Percentiles rank a stretch among this genome's conserved stretches.
phyloP scores from a whole-genome alignment of 371 early-diverging fungal species.

The Blakeslea trispora region DNA sequence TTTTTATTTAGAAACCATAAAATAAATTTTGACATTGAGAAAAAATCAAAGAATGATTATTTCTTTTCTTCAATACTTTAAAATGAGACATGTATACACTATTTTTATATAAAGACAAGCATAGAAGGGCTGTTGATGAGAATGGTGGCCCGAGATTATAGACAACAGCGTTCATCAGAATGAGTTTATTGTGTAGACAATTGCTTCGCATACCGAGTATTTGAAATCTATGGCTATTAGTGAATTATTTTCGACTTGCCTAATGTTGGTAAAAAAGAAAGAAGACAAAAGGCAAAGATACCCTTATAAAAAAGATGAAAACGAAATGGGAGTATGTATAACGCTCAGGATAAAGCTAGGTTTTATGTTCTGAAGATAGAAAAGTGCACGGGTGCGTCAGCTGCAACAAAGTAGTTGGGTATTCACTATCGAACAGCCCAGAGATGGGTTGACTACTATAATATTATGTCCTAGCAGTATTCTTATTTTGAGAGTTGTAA shows the following conservation, averaged over 20 bases:
- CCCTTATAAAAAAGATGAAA: conserved; percentile 1
- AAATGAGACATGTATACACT: too few species aligned
- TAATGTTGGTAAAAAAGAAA: neutral
- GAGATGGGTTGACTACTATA: conserved; percentile 22
- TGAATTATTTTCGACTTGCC: too few species aligned
- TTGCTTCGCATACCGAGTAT: conserved; percentile 5
- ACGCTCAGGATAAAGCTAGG: conserved; percentile 9
- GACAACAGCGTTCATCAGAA: conserved; percentile 22
- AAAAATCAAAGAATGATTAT: conserved; percentile 1
- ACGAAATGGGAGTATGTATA: conserved; percentile 13
- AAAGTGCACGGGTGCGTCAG: conserved; percentile 23
- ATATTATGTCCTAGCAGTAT: conserved; percentile 18
- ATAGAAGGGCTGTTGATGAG: conserved; percentile 16
- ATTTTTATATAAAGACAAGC: conserved; percentile 30
- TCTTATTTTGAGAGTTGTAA: conserved; percentile 20
- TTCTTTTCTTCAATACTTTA: neutral
- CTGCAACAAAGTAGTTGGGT: conserved; percentile 38
- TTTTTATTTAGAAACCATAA: neutral
- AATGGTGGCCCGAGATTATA: conserved; percentile 18
- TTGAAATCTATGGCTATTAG: neutral
- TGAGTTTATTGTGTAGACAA: conserved; percentile 2
- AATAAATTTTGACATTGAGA: neutral
- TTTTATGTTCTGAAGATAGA: conserved; percentile 22
- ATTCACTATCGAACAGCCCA: conserved; percentile 24
- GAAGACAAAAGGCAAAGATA: neutral